phyloP scores from a whole-genome alignment of 169 alveolate species.

The Plasmodium berghei region DNA sequence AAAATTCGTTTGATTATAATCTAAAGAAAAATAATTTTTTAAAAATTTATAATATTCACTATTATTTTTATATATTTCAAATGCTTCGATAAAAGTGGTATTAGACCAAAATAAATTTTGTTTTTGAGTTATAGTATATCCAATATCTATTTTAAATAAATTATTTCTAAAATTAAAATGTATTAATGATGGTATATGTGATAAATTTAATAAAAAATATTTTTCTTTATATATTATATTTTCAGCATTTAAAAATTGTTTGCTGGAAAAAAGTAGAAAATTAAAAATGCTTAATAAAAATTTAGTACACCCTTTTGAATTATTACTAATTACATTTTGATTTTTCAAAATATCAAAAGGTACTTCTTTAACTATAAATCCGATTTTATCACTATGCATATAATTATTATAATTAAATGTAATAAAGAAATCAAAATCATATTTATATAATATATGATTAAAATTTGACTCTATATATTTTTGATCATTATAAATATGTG shows the following conservation, averaged over 20 bases:
- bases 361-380: not conserved
- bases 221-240: constrained; percentile 56
- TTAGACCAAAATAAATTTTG: constrained; percentile 70
- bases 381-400: constrained; percentile 20
- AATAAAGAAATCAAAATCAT: constrained; percentile 46
- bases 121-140: constrained; percentile 44
- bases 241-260: constrained; percentile 27
- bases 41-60: constrained; percentile 53
- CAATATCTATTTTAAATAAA: constrained; percentile 15
- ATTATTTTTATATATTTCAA: constrained; percentile 62
- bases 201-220: constrained; percentile 13
- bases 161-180: constrained; percentile 38
- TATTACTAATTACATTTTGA: not conserved
- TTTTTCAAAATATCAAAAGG: too few relatives aligned
- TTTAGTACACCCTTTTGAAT: not conserved
- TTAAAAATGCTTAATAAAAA: constrained; percentile 15
- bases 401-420: constrained; percentile 17
- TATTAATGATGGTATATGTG: constrained; percentile 41
- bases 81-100: constrained; percentile 62
- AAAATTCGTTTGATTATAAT: not conserved
- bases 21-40: constrained; percentile 35
- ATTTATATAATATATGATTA: constrained; percentile 19
- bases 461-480: constrained; percentile 30
- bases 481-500: constrained; percentile 20
- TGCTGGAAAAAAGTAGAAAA: constrained; percentile 31